Conservation (phyloP, 192 early-diverging fungal species). For the Entophlyctis luteolus region DNA sequence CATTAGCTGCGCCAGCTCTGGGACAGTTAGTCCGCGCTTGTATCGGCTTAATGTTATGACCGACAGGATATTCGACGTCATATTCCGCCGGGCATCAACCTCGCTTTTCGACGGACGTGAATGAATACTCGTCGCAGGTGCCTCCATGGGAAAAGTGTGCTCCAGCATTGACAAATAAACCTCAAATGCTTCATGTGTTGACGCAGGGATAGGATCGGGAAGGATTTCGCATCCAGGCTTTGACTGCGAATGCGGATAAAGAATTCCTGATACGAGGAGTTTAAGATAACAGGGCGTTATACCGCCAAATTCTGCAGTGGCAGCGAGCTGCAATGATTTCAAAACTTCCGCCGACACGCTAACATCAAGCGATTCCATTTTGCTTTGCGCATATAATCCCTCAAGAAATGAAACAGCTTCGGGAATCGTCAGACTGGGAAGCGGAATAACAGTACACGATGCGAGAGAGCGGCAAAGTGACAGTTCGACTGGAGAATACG, state of each 20-base stretch:
- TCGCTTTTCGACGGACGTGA: conserved; percentile 2
- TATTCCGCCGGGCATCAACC: background rate
- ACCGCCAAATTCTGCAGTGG: background rate
- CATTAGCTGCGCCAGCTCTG: background rate
- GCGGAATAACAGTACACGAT: background rate
- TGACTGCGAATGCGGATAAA: background rate
- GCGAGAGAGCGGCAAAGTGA: conserved; percentile 2
- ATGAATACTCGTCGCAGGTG: background rate
- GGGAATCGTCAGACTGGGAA: background rate
- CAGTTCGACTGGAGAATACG: background rate
- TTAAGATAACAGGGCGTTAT: background rate
- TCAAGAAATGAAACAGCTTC: background rate
- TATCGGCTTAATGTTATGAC: background rate
- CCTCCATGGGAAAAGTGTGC: background rate
- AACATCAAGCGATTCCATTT: background rate
- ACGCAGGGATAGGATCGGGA: background rate
- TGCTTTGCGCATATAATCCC: background rate
- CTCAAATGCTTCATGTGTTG: conserved; percentile 5
- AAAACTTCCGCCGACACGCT: background rate
- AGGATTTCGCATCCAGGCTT: background rate
- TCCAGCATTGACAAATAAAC: background rate
- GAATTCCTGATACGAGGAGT: background rate
- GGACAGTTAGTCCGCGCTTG: background rate
- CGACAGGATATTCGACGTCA: background rate
- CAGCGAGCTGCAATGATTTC: background rate